These are phyloP conservation scores for Elaeis guineensis DNA, from an alignment of 176 grass and related monocot species.

Conservation along the genomic window DNA sequence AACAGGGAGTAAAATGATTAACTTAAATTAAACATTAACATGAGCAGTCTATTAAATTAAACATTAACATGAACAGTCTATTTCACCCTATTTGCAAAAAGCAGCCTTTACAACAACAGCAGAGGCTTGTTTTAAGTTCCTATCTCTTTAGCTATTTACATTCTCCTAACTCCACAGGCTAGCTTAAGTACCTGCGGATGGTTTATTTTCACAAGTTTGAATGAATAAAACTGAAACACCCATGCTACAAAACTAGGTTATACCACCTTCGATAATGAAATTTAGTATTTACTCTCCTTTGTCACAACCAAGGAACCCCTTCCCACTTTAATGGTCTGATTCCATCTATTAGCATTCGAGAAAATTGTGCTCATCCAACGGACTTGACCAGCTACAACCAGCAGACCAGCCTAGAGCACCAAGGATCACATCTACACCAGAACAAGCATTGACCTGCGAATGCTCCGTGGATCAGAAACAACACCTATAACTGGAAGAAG, in stretches of 20 bases:
- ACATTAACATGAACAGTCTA: too few relatives aligned
- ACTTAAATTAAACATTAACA: too few relatives aligned
- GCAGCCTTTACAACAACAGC: conserved; percentile 18
- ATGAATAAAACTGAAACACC: conserved; percentile 10
- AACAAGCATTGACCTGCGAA: conserved; percentile 53
- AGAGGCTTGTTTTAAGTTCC: conserved; percentile 9
- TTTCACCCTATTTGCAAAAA: conserved; percentile 10
- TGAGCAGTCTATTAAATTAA: too few relatives aligned
- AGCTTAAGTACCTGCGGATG: conserved; percentile 16
- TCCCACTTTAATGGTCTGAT: not conserved
- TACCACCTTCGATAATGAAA: conserved; percentile 2
- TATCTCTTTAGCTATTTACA: conserved; percentile 19
- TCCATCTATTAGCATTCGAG: conserved; percentile 37
- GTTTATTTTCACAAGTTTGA: conserved; percentile 20
- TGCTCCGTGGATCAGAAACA: conserved; percentile 16
- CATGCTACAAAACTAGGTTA: not conserved
- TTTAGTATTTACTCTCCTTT: conserved; percentile 19
- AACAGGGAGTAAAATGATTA: too few relatives aligned
- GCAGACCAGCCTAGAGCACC: conserved; percentile 78
- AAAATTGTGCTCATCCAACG: conserved; percentile 23
- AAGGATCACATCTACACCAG: conserved; percentile 54
- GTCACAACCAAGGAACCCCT: conserved; percentile 2
- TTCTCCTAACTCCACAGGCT: conserved; percentile 20
- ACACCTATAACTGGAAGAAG: conserved; percentile 4
- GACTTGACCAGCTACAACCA: conserved; percentile 66